Base-by-base conservation (phyloP, 495 filamentous ascomycete genomes). In the Friedmanniomyces endolithicus region DNA sequence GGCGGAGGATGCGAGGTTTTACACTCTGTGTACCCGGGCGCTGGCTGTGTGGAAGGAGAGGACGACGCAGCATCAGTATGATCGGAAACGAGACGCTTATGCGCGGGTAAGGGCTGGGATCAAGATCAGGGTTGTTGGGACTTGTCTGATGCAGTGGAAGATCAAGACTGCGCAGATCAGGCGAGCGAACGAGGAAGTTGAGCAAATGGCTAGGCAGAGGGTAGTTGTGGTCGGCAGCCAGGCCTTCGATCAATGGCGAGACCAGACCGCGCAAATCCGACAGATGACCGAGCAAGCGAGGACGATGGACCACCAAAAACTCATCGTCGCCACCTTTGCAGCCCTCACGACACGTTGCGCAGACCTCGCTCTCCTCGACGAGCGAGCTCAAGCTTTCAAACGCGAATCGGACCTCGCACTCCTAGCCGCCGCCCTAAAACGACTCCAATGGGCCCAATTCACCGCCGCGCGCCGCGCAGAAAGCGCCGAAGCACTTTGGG, bases 21-120 rank as follows among this genome's bases (percentile, higher is more conserved):
- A 82, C 58, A 79, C 84, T 53, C 52, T 75, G 22, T 70, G 75
- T 29, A 78, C 72, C 16, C 72, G 70, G 55, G 64, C 67, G n/a
- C 53, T 83, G 23, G 80, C 77, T 50, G 56, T 56, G 24, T 86
- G 81, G 83, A 73, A 72, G 46, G 65, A 67, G 44, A 75, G 78
- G 14, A 72, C 72, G 7, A 57, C 73, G 29, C 68, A 75, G 43
- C 71, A 76, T 8, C 70, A 74, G 27, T 75, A 77, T 53, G 70
- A 74, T 51, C 78, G 77, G 43, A 73, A 79, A 9, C 76, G 78
- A 46, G 73, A 78, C 22, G 75, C 79, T 9, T 86, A 87, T 68
- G 70, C 72, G 0, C 72, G 74, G 43, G 65, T 83, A 22, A 71
- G 84, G 43, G 69, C 81, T 39, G 74, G 65, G 46, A 61, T 70